A percentile compares a stretch with the other conserved stretches of the same genome.
phyloP scores from a whole-genome alignment of 345 rosid genomes.

The Acer campestre region DNA sequence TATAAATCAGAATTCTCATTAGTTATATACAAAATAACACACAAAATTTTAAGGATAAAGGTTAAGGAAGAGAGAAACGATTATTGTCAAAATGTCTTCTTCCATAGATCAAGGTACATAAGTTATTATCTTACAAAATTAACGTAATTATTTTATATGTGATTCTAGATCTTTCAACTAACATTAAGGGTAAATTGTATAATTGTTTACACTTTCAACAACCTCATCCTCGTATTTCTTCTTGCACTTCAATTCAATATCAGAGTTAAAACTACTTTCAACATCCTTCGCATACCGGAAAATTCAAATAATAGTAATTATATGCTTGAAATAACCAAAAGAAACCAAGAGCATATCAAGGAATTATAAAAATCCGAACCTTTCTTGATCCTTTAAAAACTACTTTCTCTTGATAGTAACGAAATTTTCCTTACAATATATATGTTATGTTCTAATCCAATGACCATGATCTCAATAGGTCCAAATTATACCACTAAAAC shows the following conservation, averaged over 20 bases:
- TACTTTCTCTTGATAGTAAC: slow-evolving; percentile 91
- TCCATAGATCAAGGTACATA: too few species aligned
- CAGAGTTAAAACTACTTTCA: slow-evolving; percentile 91
- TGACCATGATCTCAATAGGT: not conserved
- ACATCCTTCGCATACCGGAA: slow-evolving; percentile 79
- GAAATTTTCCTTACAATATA: slow-evolving; percentile 77
- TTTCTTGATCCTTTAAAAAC: slow-evolving; percentile 93
- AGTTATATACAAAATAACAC: too few species aligned
- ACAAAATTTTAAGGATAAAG: too few species aligned
- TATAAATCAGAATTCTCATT: too few species aligned
- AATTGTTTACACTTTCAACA: not conserved
- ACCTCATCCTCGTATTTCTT: slow-evolving; percentile 99
- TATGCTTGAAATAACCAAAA: not conserved
- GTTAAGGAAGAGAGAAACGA: too few species aligned
- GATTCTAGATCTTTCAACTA: too few species aligned
- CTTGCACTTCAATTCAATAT: slow-evolving; percentile 95
- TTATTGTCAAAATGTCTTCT: too few species aligned
- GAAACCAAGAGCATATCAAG: slow-evolving; percentile 10
- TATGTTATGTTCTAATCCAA: not conserved
- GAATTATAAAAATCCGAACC: slow-evolving; percentile 36
- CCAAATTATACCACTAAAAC: not conserved
- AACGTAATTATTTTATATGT: too few species aligned
- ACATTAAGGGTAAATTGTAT: too few species aligned
- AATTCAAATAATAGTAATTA: slow-evolving; percentile 13
- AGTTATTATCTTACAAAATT: too few species aligned